These are phyloP conservation scores for Suillus subaureus DNA, from an alignment of 768 basidiomycete species.

Conservation along the genomic window DNA sequence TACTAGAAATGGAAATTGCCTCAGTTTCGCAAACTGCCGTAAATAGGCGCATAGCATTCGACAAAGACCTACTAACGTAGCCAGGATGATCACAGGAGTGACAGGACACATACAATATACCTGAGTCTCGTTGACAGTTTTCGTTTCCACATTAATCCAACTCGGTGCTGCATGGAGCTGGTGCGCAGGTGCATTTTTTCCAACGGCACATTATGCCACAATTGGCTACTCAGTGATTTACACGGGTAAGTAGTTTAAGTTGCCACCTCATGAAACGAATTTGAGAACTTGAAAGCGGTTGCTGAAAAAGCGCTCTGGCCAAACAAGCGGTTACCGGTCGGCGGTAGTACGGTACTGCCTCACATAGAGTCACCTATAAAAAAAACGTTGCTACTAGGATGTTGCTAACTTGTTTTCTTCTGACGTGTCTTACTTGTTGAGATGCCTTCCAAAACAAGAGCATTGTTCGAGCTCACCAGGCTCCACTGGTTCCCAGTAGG, in stretches of 20 bases:
- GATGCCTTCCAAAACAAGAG: neutral
- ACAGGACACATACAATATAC: no score
- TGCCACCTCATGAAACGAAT: neutral
- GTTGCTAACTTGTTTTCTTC: neutral
- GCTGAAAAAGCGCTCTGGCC: neutral
- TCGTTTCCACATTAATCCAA: neutral
- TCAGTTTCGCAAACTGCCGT: no score
- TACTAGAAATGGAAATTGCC: no score
- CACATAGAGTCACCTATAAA: neutral
- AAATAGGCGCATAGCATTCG: no score
- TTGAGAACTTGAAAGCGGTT: neutral
- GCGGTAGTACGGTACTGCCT: neutral
- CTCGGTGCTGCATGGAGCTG: neutral
- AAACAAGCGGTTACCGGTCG: no score
- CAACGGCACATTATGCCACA: neutral
- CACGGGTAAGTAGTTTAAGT: neutral
- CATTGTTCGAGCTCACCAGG: neutral
- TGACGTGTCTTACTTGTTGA: neutral
- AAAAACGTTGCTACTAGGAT: neutral
- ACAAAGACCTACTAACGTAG: no score
- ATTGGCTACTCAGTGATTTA: neutral
- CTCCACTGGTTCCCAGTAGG: neutral
- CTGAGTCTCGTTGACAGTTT: neutral
- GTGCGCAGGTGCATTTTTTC: neutral
- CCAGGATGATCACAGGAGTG: no score